Evolutionary conservation across 352 stramenopile species (phyloP), one percentile per base, ranked within the genome.

Genomic region (Aphanomyces astaci): DNA sequence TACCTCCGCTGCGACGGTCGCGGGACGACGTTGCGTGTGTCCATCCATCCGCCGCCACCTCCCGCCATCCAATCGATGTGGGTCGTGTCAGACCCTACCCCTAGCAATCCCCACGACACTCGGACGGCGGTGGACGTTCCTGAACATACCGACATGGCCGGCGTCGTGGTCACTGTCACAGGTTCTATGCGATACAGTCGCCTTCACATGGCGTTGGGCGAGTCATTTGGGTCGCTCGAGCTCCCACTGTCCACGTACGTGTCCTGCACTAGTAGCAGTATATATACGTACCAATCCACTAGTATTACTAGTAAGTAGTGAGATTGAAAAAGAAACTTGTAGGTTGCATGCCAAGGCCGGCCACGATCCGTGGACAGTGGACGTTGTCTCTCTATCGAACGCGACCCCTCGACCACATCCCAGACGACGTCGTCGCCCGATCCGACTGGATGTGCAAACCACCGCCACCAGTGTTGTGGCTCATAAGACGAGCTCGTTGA

Each of bases 1-100:
- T 91, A 81, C 62, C 72, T 94, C 56, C 73, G 86, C 3, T 94
- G 86, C 64, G 83, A 94, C 48, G 86, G 86, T 31, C 78, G 80
- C 22, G 86, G 83, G 3, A 90, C 89, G 59, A 77, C 80, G 0
- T 83, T 92, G 39, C 53, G 82, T 55, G 88, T 94, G 27, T 79
- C 92, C 60, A 74, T 92, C 56, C 83, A 94, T 59, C 82, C 82
- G 2, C 71, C 66, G 5, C 75, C 84, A 17, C 62, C 89, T 13
- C 78, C 83, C 3, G 72, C 65, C 7, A 78, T 92, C 39, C 57
- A 74, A 49, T 76, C 73, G 17, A 84, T 91, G 52, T 59, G 27
- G 22, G 28, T 59, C 19, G 10, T 55, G 7, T 22, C 48, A 22
- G 15, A 55, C 25, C 22, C 30, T 25, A 22, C 22, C 22, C 5